Evolutionary conservation across 2,329 filamentous ascomycete genomes (phyloP), one percentile per base, ranked within the genome.

Genomic region (Pseudopithomyces chartarum): DNA sequence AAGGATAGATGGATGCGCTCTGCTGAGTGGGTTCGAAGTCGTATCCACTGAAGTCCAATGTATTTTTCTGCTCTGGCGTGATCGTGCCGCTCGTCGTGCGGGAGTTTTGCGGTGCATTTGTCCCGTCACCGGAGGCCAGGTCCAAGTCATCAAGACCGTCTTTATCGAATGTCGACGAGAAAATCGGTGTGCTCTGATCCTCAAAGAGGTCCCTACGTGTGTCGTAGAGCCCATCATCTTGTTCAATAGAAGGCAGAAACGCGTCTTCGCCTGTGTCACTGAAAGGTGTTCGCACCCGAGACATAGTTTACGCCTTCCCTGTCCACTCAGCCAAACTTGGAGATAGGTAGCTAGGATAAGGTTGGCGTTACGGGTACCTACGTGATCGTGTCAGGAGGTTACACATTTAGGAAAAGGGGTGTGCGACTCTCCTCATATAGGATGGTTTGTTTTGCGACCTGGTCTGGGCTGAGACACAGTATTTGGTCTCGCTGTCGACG

Each of bases 381-480:
- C 17, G 38, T 42, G 26, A 51, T 51, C 48, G 36, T 39, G 15
- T 51, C 38, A 33, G 48, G 39, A 15, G 48, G 48, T 43, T 34
- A 33, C 48, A 51, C 48, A 42, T 33, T 15, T 19, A 17, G 11
- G 38, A 23, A 26, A 42, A n/a, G n/a, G 38, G 38, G 23, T 38
- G 48, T 29, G 38, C 33, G 36, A 43, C 33, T 19, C 38, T 43
- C 38, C 48, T 42, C 36, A 51, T 51, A 42, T 51, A 51, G 48
- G 23, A 11, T 10, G 3, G n/a, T 42, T 43, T 23, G 6, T 20
- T 29, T 19, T 29, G 38, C 26, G 36, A 32, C 19, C 13, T 50
- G 47, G 47, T 20, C 47, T 40, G 34, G 33, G 48, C 48, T 51
- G 48, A 51, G 48, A 51, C 48, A 51, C 33, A 6, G 33, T 49